Conservation (phyloP, 2,329 filamentous ascomycete species). For the Trichoderma asperellum region DNA sequence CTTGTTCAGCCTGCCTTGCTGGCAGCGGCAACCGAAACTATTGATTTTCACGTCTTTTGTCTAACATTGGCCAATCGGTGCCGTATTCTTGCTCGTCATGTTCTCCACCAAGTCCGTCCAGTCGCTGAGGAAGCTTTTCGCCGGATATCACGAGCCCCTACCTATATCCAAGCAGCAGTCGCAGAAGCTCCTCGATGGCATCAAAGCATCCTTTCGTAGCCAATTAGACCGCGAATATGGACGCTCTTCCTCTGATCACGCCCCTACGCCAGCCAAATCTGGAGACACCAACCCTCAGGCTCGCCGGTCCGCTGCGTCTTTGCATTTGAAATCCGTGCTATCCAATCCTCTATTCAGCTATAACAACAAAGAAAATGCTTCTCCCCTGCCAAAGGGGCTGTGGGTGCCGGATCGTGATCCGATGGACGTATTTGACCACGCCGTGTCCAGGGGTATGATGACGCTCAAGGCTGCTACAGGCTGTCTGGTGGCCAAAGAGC, state of each 20-base stretch:
- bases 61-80: not conserved
- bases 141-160: slow-evolving; percentile 55
- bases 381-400: slow-evolving; percentile 30
- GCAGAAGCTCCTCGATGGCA: slow-evolving; percentile 57
- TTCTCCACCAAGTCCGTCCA: slow-evolving; percentile 45
- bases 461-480: slow-evolving; percentile 57
- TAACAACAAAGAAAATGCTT: slow-evolving; percentile 34
- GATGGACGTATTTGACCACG: slow-evolving; percentile 60
- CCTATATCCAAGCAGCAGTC: slow-evolving; percentile 56
- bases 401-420: slow-evolving; percentile 45
- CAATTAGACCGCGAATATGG: slow-evolving; percentile 64
- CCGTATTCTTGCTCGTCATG: slow-evolving; percentile 43
- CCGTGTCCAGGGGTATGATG: slow-evolving; percentile 61
- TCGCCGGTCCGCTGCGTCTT: slow-evolving; percentile 47
- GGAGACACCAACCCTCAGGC: slow-evolving; percentile 31
- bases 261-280: slow-evolving; percentile 30
- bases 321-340: slow-evolving; percentile 60
- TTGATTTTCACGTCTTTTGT: not conserved
- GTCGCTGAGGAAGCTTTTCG: slow-evolving; percentile 47
- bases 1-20: not conserved
- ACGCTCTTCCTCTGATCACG: slow-evolving; percentile 41
- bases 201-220: slow-evolving; percentile 61
- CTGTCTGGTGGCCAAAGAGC: slow-evolving; percentile 54
- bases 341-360: slow-evolving; percentile 59
- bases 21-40: not conserved